A percentile compares a stretch with the other conserved stretches of the same genome.
phyloP scores from a whole-genome alignment of 2,329 filamentous ascomycete species.

The Zymoseptoria ardabiliae region DNA sequence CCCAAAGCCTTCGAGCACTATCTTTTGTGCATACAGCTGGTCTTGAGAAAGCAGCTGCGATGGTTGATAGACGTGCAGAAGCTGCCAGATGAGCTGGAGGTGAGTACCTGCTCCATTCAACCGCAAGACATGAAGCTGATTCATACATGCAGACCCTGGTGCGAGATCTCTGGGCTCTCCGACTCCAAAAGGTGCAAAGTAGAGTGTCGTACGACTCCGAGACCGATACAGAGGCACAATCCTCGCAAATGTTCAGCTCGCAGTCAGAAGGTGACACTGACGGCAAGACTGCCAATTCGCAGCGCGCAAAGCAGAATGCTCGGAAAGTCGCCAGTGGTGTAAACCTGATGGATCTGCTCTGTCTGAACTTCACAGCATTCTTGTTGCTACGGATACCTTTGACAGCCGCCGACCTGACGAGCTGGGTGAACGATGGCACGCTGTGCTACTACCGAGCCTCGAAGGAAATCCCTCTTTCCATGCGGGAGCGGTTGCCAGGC shows the following conservation, averaged over 20 bases:
- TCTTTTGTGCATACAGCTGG: slow-evolving; percentile 74
- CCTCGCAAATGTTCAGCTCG: slow-evolving; percentile 52
- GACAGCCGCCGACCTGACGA: slow-evolving; percentile 63
- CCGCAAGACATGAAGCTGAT: slow-evolving; percentile 1
- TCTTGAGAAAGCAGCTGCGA: slow-evolving; percentile 72
- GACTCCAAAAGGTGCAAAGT: slow-evolving; percentile 52
- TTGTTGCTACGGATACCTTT: slow-evolving; percentile 69
- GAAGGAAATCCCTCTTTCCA: slow-evolving; percentile 52
- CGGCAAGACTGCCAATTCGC: slow-evolving; percentile 24
- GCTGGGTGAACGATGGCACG: slow-evolving; percentile 59
- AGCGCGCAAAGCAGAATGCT: slow-evolving; percentile 25
- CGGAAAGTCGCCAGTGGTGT: slow-evolving; percentile 47
- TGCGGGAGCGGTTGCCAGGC: slow-evolving; percentile 57
- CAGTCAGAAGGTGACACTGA: slow-evolving; percentile 42
- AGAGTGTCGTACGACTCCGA: slow-evolving; percentile 30
- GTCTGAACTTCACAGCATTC: slow-evolving; percentile 71
- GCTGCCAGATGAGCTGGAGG: slow-evolving; percentile 67
- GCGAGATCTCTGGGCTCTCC: slow-evolving; percentile 76
- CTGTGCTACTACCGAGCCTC: slow-evolving; percentile 64
- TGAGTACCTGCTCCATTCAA: slow-evolving; percentile 20
- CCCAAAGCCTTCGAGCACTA: slow-evolving; percentile 68
- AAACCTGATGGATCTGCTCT: slow-evolving; percentile 65
- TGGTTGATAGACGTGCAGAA: slow-evolving; percentile 63
- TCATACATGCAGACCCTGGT: slow-evolving; percentile 43
- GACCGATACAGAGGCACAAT: slow-evolving; percentile 29